Percentiles rank a stretch among this genome's conserved stretches.
Evolutionary conservation across 2,329 filamentous ascomycete species (phyloP).

Genomic region (Didymella segeticola): DNA sequence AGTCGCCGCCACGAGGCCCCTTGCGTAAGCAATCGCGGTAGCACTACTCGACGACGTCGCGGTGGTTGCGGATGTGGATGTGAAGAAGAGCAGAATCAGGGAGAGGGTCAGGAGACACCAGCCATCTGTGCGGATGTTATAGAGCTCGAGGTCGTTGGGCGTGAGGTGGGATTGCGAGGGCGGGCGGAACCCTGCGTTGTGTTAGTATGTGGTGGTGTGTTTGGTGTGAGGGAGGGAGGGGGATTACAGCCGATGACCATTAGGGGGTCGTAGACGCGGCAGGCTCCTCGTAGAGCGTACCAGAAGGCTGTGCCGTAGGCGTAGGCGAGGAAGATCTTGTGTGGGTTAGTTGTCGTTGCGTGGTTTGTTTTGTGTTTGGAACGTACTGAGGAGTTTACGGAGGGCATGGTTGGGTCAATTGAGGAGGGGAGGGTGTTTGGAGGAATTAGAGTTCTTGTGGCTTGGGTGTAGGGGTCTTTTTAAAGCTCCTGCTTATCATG

Average conservation of each 20-base stretch:
- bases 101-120: slow-evolving; percentile 38
- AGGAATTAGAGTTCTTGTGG: neutral
- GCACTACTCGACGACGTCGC: too few relatives aligned
- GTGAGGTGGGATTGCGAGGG: slow-evolving; percentile 31
- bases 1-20: slow-evolving; percentile 30
- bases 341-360: neutral
- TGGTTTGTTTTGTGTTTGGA: too few relatives aligned
- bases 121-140: slow-evolving; percentile 34
- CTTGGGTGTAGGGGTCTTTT: neutral
- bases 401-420: slow-evolving; percentile 18
- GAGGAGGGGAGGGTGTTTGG: neutral
- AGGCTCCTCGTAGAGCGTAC: slow-evolving; percentile 33
- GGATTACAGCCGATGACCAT: slow-evolving; percentile 37
- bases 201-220: too few relatives aligned
- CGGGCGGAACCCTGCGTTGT: slow-evolving; percentile 31
- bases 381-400: slow-evolving; percentile 23
- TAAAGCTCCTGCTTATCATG: slow-evolving; percentile 1
- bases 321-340: slow-evolving; percentile 33
- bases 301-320: slow-evolving; percentile 37
- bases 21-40: too few relatives aligned
- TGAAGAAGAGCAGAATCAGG: slow-evolving; percentile 31
- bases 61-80: too few relatives aligned
- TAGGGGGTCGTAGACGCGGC: slow-evolving; percentile 33
- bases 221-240: too few relatives aligned
- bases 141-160: slow-evolving; percentile 34